These are phyloP conservation scores for Botrytis squamosa DNA, from an alignment of 2,329 filamentous ascomycete species.

Conservation along the genomic window DNA sequence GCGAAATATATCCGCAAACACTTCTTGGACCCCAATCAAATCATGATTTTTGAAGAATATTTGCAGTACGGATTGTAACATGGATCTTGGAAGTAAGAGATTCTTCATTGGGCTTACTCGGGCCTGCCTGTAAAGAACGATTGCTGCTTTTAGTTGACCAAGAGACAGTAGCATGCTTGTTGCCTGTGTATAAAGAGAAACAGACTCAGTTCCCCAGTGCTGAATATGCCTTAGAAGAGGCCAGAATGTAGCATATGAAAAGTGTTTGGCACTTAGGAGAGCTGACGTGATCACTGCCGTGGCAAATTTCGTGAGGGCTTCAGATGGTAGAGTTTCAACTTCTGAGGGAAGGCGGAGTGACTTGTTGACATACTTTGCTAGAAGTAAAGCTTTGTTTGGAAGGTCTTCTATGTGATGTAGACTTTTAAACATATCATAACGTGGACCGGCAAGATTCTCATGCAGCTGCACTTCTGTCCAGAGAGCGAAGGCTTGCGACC, in stretches of 20 bases:
- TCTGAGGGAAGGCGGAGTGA: not conserved
- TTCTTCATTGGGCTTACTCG: slow-evolving; percentile 24
- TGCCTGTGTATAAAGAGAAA: slow-evolving; percentile 27
- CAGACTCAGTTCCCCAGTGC: slow-evolving; percentile 27
- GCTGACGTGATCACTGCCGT: slow-evolving; percentile 26
- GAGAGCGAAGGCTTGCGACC: slow-evolving; percentile 31
- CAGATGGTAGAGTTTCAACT: not conserved
- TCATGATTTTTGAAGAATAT: slow-evolving; percentile 38
- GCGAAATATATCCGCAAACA: slow-evolving; percentile 42
- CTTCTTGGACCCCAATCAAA: slow-evolving; percentile 40
- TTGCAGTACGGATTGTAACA: slow-evolving; percentile 37
- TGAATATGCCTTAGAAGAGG: slow-evolving; percentile 29
- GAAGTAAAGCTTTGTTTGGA: not conserved
- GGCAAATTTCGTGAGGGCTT: slow-evolving; percentile 25
- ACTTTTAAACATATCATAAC: slow-evolving; percentile 25
- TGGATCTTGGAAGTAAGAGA: slow-evolving; percentile 25
- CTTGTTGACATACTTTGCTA: slow-evolving; percentile 26
- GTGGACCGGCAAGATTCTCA: slow-evolving; percentile 1
- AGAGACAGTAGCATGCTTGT: slow-evolving; percentile 28
- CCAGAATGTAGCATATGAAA: slow-evolving; percentile 24
- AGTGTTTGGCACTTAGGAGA: slow-evolving; percentile 25
- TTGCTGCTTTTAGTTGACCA: slow-evolving; percentile 27
- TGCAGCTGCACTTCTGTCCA: slow-evolving; percentile 28
- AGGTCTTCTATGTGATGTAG: slow-evolving; percentile 10
- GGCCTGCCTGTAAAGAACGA: slow-evolving; percentile 32